Evolutionary conservation across 257 asterid species (phyloP).

Genomic region (Osmanthus fragrans): DNA sequence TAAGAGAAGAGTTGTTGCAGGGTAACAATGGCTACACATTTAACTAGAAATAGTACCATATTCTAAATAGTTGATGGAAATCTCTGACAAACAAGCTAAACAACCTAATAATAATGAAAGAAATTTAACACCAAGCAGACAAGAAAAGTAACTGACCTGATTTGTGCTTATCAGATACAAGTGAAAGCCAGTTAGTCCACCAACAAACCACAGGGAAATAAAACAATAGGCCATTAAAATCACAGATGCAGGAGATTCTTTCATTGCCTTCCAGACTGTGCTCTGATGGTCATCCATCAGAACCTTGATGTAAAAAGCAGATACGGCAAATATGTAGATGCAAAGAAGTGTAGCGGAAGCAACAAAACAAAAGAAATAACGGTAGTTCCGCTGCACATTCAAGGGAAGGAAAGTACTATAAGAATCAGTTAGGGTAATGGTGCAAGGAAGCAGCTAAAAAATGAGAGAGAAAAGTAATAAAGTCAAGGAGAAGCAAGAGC

Average conservation of each 20-base stretch:
- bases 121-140: constrained; percentile 6
- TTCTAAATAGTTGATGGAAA: neutral
- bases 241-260: constrained; percentile 90
- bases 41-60: neutral
- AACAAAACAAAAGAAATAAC: constrained; percentile 88
- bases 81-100: constrained; percentile 12
- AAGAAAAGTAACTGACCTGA: constrained; percentile 66
- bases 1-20: neutral
- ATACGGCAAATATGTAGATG: constrained; percentile 81
- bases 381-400: constrained; percentile 89
- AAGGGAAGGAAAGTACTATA: constrained; percentile 23
- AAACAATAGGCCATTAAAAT: constrained; percentile 85
- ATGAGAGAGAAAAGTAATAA: constrained; percentile 2
- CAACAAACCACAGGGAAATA: constrained; percentile 96
- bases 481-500: constrained; percentile 2
- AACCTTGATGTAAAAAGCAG: constrained; percentile 83
- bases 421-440: constrained; percentile 21
- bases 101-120: neutral
- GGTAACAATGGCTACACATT: neutral
- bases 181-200: constrained; percentile 98
- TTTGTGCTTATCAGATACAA: constrained; percentile 84
- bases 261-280: constrained; percentile 95
- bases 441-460: constrained; percentile 15
- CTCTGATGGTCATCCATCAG: constrained; percentile 78
- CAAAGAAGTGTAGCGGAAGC: constrained; percentile 92